Evolutionary conservation across 1,284 basidiomycete species (phyloP).

Genomic region (Ceratobasidium sp.): DNA sequence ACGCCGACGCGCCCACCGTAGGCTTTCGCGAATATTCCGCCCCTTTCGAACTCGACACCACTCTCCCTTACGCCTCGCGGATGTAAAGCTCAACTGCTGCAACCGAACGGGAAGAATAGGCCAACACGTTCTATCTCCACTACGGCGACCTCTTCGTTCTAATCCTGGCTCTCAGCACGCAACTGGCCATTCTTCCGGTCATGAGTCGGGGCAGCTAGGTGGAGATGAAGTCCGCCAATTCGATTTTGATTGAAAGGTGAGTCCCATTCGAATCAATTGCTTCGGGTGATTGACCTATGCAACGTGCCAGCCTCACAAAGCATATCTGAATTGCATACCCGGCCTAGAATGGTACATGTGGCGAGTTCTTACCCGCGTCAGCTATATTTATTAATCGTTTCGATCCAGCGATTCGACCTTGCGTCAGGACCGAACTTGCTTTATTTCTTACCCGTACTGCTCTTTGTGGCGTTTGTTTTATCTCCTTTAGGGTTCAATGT

Average conservation of each 20-base stretch:
- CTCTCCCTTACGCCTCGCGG: constrained; percentile 64
- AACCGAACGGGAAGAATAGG: constrained; percentile 61
- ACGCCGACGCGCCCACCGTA: constrained; percentile 52
- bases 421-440: constrained; percentile 84
- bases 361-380: constrained; percentile 13
- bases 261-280: constrained; percentile 51
- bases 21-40: constrained; percentile 78
- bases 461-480: constrained; percentile 86
- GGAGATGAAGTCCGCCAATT: constrained; percentile 53
- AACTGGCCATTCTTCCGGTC: constrained; percentile 76
- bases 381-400: constrained; percentile 15
- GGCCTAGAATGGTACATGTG: constrained; percentile 80
- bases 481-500: constrained; percentile 92
- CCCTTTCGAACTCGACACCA: constrained; percentile 71
- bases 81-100: constrained; percentile 65
- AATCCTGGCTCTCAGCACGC: constrained; percentile 85
- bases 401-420: constrained; percentile 83
- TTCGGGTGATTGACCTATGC: not conserved
- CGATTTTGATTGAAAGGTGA: constrained; percentile 83
- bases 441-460: constrained; percentile 88
- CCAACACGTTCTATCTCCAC: constrained; percentile 90
- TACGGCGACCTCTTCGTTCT: constrained; percentile 95
- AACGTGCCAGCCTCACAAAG: constrained; percentile 75
- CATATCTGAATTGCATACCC: constrained; percentile 88
- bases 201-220: constrained; percentile 61